Percentiles rank a stretch among this genome's conserved stretches.
phyloP scores from a whole-genome alignment of 495 filamentous ascomycete genomes.

The Hypoxylon fuscum region DNA sequence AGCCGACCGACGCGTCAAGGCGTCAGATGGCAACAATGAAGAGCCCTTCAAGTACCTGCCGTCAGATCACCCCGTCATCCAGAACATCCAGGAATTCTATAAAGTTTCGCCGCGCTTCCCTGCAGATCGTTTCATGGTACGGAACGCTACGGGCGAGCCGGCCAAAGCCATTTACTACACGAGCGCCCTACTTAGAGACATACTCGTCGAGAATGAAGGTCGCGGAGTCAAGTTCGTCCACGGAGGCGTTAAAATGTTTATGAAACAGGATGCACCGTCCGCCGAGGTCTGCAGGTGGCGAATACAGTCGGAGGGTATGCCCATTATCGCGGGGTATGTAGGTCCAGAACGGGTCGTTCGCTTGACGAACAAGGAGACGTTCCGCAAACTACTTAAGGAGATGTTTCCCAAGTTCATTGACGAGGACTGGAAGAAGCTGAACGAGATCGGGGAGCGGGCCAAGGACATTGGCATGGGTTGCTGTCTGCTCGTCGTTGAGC shows the following conservation, averaged over 20 bases:
- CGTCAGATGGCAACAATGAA: conserved; percentile 59
- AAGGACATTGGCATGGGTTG: conserved; percentile 85
- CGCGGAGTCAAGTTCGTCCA: conserved; percentile 94
- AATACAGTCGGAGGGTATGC: conserved; percentile 92
- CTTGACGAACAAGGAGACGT: conserved; percentile 76
- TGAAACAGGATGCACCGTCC: conserved; percentile 92
- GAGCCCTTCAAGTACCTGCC: conserved; percentile 92
- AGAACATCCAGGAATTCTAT: conserved; percentile 82
- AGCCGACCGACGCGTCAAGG: conserved; percentile 37
- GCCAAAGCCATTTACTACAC: conserved; percentile 96
- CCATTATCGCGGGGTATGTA: conserved; percentile 86
- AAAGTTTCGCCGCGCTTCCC: conserved; percentile 83
- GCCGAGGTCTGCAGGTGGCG: conserved; percentile 88
- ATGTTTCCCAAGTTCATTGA: conserved; percentile 88
- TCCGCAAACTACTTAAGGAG: conserved; percentile 83
- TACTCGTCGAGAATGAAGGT: conserved; percentile 83
- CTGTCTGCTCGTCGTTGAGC: conserved; percentile 85
- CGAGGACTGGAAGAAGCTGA: conserved; percentile 74
- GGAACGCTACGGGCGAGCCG: conserved; percentile 83
- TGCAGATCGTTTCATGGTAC: conserved; percentile 89
- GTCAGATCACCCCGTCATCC: conserved; percentile 74
- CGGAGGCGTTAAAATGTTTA: conserved; percentile 97
- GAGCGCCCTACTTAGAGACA: conserved; percentile 80
- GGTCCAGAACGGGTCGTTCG: conserved; percentile 79
- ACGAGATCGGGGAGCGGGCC: conserved; percentile 88